Percentiles rank a stretch among this genome's conserved stretches.
phyloP scores from a whole-genome alignment of 2,329 filamentous ascomycete genomes.

The Cephalotrichum gorgonifer region DNA sequence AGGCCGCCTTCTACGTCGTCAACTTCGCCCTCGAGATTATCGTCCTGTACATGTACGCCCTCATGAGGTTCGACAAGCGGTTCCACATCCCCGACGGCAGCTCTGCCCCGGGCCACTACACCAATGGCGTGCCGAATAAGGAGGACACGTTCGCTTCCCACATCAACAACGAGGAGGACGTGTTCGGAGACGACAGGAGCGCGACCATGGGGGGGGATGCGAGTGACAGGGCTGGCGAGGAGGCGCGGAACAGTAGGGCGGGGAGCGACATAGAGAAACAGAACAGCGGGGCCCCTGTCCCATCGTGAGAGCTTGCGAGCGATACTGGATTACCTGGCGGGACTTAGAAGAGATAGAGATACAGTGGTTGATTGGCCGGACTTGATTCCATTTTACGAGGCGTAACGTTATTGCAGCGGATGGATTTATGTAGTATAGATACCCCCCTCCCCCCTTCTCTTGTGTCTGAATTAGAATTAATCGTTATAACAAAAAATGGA shows the following conservation, averaged over 20 bases:
- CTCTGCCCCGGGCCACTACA: constrained; percentile 34
- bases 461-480: too few species aligned
- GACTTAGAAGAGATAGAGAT: neutral
- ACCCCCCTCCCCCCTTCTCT: neutral
- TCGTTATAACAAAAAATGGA: too few species aligned
- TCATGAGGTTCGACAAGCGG: constrained; percentile 60
- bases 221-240: neutral
- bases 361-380: neutral
- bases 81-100: constrained; percentile 68
- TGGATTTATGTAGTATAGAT: neutral
- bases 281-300: neutral
- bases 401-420: neutral
- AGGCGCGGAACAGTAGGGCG: neutral
- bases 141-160: neutral
- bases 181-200: neutral
- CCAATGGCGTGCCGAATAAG: neutral
- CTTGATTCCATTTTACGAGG: neutral
- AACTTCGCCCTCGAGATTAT: constrained; percentile 66
- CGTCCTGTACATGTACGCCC: constrained; percentile 56
- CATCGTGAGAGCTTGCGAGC: neutral
- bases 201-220: neutral
- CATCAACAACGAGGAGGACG: constrained; percentile 4
- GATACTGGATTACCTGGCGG: neutral
- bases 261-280: constrained; percentile 3
- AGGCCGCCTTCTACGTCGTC: constrained; percentile 69